phyloP scores from a whole-genome alignment of 2,329 filamentous ascomycete species.

The Hymenoscyphus fraxineus region DNA sequence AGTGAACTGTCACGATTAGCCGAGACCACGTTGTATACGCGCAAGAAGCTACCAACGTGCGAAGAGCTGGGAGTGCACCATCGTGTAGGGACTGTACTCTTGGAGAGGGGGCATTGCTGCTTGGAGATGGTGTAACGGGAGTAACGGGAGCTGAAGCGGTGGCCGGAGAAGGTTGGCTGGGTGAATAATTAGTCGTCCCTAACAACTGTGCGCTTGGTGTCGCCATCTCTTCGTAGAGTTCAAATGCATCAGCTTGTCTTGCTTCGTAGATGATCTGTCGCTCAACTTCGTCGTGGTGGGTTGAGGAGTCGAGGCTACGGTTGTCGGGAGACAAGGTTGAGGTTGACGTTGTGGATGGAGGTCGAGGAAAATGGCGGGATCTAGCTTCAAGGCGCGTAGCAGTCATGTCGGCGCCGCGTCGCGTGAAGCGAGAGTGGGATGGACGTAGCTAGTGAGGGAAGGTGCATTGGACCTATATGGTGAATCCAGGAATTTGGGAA shows the following conservation, averaged over 20 bases:
- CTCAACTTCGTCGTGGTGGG: slow-evolving; percentile 16
- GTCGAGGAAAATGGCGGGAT: background rate
- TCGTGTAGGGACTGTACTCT: background rate
- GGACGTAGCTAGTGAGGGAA: too few relatives aligned
- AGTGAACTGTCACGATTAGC: slow-evolving; percentile 19
- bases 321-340: background rate
- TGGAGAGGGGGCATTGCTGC: background rate
- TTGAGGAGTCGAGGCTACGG: background rate
- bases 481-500: background rate
- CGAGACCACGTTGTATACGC: background rate
- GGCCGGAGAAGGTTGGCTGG: background rate
- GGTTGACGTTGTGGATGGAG: background rate
- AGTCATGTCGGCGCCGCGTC: background rate
- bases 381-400: background rate
- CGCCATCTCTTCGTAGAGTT: background rate
- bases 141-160: background rate
- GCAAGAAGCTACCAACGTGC: background rate
- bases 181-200: background rate
- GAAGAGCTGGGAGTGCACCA: background rate
- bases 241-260: background rate
- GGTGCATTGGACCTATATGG: background rate
- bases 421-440: too few relatives aligned
- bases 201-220: too few relatives aligned
- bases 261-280: slow-evolving; percentile 18
- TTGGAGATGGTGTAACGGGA: background rate